A percentile compares a stretch with the other conserved stretches of the same genome.
phyloP scores from a whole-genome alignment of 768 basidiomycete genomes.

The Sporobolomyces roseus region DNA sequence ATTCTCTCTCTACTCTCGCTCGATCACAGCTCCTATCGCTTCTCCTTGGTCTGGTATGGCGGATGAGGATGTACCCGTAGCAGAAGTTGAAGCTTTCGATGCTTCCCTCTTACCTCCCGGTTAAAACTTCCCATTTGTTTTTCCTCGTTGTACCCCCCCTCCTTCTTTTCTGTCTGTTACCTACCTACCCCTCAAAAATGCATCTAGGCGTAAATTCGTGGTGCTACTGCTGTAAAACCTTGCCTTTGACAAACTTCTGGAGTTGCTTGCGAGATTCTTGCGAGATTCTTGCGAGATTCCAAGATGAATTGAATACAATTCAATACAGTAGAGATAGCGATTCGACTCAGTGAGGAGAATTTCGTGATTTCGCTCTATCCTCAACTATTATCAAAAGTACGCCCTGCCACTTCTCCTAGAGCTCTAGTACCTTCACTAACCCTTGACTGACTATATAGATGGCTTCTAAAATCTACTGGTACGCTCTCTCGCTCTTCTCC shows the following conservation, averaged over 20 bases:
- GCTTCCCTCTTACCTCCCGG: slow-evolving; percentile 91
- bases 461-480: slow-evolving; percentile 41
- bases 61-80: slow-evolving; percentile 54
- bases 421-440: background rate
- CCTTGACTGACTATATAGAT: background rate
- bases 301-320: no score
- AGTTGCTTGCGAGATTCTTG: no score
- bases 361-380: no score
- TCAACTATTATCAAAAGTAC: slow-evolving; percentile 2
- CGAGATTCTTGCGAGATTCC: no score
- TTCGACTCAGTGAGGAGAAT: no score
- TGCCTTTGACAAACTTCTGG: no score
- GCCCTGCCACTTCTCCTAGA: background rate
- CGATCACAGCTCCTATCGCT: slow-evolving; percentile 66
- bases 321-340: no score
- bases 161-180: no score
- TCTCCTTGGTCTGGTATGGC: slow-evolving; percentile 58
- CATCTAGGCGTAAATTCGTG: no score
- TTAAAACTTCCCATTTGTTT: slow-evolving; percentile 53
- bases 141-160: no score
- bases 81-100: slow-evolving; percentile 66
- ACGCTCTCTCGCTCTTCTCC: background rate
- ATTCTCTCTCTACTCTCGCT: background rate
- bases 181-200: no score
- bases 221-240: no score